Percentiles rank a stretch among this genome's conserved stretches.
Evolutionary conservation across 306 rosid genomes (phyloP).

Genomic region (Canavalia gladiata): DNA sequence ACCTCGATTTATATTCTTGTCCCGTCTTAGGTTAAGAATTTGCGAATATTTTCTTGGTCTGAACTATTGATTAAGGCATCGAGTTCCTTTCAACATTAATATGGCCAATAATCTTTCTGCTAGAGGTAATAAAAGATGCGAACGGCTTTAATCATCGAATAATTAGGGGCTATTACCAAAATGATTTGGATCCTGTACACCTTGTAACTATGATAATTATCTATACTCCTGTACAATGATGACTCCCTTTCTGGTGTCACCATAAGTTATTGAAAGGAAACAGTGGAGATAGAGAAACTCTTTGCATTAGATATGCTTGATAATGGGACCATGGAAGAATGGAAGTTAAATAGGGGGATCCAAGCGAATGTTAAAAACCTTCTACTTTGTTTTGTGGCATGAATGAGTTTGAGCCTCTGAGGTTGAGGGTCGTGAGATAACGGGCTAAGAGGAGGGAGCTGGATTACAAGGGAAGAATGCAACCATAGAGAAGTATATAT

Average conservation of each 20-base stretch:
- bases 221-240: not conserved
- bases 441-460: not conserved
- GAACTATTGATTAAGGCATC: conserved; percentile 31
- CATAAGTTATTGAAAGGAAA: not conserved
- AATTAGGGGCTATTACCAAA: conserved; percentile 3
- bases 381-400: not conserved
- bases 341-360: conserved; percentile 1
- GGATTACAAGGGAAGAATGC: conserved; percentile 1
- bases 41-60: conserved; percentile 19
- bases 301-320: not conserved
- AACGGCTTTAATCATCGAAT: conserved; percentile 15
- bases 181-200: conserved; percentile 17
- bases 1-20: conserved; percentile 59
- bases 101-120: conserved; percentile 38
- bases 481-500: not conserved
- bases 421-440: conserved; percentile 13
- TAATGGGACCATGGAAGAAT: conserved; percentile 11
- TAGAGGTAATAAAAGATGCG: conserved; percentile 9
- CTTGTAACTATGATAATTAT: not conserved
- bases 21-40: conserved; percentile 33
- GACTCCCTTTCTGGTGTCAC: not conserved
- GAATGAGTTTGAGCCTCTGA: conserved; percentile 4
- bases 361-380: not conserved
- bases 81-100: conserved; percentile 30
- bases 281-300: not conserved